phyloP scores from a whole-genome alignment of 2,329 filamentous ascomycete species.

The Penicillium sp. region DNA sequence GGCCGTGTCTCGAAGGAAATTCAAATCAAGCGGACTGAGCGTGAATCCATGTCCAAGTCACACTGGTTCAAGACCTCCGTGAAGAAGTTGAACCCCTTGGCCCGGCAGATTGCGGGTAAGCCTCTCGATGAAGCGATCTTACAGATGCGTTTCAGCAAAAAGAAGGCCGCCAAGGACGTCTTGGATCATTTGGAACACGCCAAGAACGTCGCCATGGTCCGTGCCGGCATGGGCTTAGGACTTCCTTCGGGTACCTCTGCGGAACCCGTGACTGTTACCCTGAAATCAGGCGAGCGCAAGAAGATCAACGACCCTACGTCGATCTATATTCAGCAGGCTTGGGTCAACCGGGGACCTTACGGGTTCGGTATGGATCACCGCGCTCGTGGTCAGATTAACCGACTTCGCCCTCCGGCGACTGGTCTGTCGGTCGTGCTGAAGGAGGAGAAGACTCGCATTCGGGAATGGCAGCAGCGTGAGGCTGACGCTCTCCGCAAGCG shows the following conservation, averaged over 20 bases:
- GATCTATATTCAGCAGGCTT: conserved; percentile 87
- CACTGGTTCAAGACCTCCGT: conserved; percentile 72
- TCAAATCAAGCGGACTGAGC: conserved; percentile 61
- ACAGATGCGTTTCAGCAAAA: conserved; percentile 94
- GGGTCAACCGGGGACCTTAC: conserved; percentile 73
- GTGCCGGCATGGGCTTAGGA: conserved; percentile 74
- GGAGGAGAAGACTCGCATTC: conserved; percentile 84
- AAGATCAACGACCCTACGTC: conserved; percentile 67
- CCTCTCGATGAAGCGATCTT: conserved; percentile 86
- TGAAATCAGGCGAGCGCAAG: conserved; percentile 69
- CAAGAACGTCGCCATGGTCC: conserved; percentile 71
- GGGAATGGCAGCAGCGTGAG: conserved; percentile 70
- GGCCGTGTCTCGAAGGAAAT: conserved; percentile 62
- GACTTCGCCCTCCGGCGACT: conserved; percentile 65
- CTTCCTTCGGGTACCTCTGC: conserved; percentile 19
- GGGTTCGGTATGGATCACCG: conserved; percentile 61
- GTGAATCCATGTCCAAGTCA: conserved; percentile 56
- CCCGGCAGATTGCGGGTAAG: conserved; percentile 87
- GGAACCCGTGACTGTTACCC: conserved; percentile 56
- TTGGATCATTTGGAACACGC: conserved; percentile 73
- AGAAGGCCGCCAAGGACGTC: conserved; percentile 81
- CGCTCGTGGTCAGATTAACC: conserved; percentile 65
- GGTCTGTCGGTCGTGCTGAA: conserved; percentile 77
- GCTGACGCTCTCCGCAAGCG: conserved; percentile 69
- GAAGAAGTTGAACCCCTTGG: conserved; percentile 85